These are phyloP conservation scores for Scedosporium aurantiacum DNA, from an alignment of 2,329 filamentous ascomycete genomes.

Conservation along the genomic window DNA sequence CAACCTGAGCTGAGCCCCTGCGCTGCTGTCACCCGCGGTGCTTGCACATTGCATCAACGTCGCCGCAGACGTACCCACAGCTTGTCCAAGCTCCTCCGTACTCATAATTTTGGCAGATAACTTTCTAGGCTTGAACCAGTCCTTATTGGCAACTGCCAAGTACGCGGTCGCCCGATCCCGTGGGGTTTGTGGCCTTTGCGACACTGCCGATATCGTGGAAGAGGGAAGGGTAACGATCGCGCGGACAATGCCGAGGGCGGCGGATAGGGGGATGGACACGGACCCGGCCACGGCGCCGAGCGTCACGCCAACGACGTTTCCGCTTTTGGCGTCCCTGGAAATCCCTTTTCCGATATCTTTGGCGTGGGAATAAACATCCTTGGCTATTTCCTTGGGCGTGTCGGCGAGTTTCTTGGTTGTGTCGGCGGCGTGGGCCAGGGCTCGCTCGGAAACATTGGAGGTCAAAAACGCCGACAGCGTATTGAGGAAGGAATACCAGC, in stretches of 20 bases:
- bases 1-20: not conserved
- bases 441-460: slow-evolving; percentile 31
- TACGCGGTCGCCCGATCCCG: slow-evolving; percentile 30
- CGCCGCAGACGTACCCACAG: slow-evolving; percentile 9
- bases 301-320: slow-evolving; percentile 28
- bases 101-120: slow-evolving; percentile 26
- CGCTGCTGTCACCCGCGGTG: not conserved
- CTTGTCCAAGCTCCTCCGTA: slow-evolving; percentile 13
- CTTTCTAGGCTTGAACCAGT: slow-evolving; percentile 30
- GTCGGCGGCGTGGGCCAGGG: slow-evolving; percentile 30
- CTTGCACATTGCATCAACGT: slow-evolving; percentile 7
- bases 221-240: slow-evolving; percentile 23
- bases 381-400: slow-evolving; percentile 24
- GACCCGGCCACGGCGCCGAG: slow-evolving; percentile 23
- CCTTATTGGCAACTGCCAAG: slow-evolving; percentile 26
- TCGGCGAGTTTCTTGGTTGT: slow-evolving; percentile 23
- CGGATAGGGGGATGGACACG: slow-evolving; percentile 26
- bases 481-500: slow-evolving; percentile 23
- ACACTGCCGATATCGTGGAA: slow-evolving; percentile 20
- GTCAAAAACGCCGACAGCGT: slow-evolving; percentile 35
- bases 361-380: slow-evolving; percentile 23
- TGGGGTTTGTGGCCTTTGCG: slow-evolving; percentile 28
- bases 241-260: slow-evolving; percentile 24
- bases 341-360: slow-evolving; percentile 26
- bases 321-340: slow-evolving; percentile 22